Evolutionary conservation across 2,329 filamentous ascomycete genomes (phyloP).

Genomic region (Penicillium sp.): DNA sequence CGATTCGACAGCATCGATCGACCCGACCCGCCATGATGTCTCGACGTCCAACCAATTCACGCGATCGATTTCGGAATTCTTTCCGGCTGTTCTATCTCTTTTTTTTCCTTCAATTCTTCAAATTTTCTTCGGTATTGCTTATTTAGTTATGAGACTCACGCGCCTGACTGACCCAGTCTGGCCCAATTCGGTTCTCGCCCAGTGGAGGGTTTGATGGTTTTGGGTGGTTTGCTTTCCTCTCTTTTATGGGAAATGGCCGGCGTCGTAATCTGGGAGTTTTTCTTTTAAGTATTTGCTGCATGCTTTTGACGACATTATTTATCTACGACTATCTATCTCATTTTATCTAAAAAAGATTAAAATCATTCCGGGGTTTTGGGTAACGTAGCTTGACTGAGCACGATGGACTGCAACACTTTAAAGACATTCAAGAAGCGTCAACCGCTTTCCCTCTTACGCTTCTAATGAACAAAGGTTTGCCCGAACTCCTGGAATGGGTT

Average conservation of each 20-base stretch:
- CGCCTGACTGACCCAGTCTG: slow-evolving; percentile 22
- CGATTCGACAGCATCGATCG: background rate
- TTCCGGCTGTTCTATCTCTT: background rate
- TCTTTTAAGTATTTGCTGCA: background rate
- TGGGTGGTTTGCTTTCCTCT: slow-evolving; percentile 11
- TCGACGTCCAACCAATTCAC: background rate
- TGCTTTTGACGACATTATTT: slow-evolving; percentile 3
- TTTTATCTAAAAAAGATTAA: background rate
- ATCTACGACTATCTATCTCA: slow-evolving; percentile 1
- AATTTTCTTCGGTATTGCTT: slow-evolving; percentile 13
- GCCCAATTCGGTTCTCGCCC: slow-evolving; percentile 16
- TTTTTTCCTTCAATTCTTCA: slow-evolving; percentile 1
- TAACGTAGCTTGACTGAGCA: background rate
- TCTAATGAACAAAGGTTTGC: too few species aligned
- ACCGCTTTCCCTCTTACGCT: too few species aligned
- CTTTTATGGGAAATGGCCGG: background rate
- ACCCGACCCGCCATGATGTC: slow-evolving; percentile 2
- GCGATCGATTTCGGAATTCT: slow-evolving; percentile 4
- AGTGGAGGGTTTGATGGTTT: slow-evolving; percentile 12
- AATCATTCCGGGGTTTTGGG: background rate
- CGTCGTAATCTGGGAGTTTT: slow-evolving; percentile 7
- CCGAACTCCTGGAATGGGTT: too few species aligned
- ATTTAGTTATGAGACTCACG: slow-evolving; percentile 18
- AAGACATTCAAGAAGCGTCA: background rate
- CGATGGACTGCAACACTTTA: background rate